phyloP scores from a whole-genome alignment of 306 rosid species.

The Trifolium fragiferum region DNA sequence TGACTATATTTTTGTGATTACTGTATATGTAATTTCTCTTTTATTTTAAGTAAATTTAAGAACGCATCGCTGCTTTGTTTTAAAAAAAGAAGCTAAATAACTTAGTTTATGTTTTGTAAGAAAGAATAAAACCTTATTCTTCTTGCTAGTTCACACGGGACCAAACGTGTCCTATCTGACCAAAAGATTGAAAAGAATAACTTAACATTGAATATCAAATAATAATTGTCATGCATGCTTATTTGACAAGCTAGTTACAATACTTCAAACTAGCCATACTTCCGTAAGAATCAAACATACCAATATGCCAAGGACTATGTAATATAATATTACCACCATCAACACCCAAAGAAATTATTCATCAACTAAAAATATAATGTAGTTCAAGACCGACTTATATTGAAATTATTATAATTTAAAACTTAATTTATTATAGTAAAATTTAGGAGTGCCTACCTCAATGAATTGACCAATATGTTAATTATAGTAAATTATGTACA shows the following conservation, averaged over 20 bases:
- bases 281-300: background rate
- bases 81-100: no score
- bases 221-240: slow-evolving; percentile 30
- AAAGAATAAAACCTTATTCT: slow-evolving; percentile 16
- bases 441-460: no score
- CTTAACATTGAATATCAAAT: slow-evolving; percentile 25
- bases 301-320: slow-evolving; percentile 19
- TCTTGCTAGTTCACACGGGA: slow-evolving; percentile 8
- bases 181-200: slow-evolving; percentile 44
- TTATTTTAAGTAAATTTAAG: no score
- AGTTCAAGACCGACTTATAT: background rate
- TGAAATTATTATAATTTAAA: background rate
- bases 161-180: slow-evolving; percentile 5
- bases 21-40: no score
- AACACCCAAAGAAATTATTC: background rate
- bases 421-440: background rate
- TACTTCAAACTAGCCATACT: background rate
- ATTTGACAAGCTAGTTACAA: slow-evolving; percentile 31
- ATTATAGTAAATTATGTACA: no score
- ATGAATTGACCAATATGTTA: no score
- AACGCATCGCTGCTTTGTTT: no score
- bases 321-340: background rate
- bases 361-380: background rate
- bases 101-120: background rate
- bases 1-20: no score